Conservation (phyloP, 305 asterid genomes). For the Rubia occidens region DNA sequence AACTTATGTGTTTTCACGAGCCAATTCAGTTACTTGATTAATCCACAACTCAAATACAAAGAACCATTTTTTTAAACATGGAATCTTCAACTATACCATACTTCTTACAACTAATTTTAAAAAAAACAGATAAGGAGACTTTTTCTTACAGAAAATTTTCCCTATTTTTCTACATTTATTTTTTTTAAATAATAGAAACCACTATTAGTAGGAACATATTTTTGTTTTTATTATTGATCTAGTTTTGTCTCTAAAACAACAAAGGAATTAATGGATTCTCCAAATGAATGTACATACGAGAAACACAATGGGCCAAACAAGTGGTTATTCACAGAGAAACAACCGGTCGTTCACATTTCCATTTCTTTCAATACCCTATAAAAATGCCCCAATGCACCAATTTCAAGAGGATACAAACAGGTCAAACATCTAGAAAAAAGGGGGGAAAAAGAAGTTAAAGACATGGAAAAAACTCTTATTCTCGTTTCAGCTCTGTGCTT, state of each 20-base stretch:
- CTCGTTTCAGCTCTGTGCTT: constrained; percentile 32
- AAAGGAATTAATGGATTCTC: not conserved
- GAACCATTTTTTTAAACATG: no score
- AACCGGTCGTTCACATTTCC: not conserved
- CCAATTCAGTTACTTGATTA: no score
- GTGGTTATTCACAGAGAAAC: not conserved
- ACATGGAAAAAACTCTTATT: constrained; percentile 34
- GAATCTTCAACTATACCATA: no score
- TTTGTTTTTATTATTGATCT: no score
- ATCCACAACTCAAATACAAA: no score
- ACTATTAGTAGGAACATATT: not conserved
- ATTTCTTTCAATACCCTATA: not conserved
- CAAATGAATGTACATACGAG: not conserved
- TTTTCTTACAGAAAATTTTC: no score
- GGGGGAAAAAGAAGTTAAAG: not conserved
- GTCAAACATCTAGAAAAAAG: not conserved
- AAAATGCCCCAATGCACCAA: not conserved
- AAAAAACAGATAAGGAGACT: no score
- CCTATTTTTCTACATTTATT: no score
- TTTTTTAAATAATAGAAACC: no score
- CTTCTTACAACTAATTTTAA: no score
- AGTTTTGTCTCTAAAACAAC: not conserved
- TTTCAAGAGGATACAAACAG: not conserved
- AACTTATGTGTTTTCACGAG: no score
- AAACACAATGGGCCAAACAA: not conserved